Percentiles rank a stretch among this genome's conserved stretches.
Evolutionary conservation across 169 alveolate genomes (phyloP).

Genomic region (Eimeria sp.): DNA sequence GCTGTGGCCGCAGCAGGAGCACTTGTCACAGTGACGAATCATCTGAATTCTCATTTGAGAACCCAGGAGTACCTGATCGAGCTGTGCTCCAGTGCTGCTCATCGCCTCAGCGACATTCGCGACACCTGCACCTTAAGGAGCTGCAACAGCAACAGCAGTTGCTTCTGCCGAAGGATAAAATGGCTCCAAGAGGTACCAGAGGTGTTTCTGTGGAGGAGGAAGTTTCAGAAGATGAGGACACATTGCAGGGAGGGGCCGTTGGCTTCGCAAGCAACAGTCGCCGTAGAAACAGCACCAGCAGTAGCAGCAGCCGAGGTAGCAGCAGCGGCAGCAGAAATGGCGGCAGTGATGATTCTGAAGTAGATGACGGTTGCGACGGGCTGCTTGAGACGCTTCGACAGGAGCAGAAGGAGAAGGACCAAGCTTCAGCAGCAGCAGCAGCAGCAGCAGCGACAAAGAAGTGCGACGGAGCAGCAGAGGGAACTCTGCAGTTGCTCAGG

Average conservation of each 20-base stretch:
- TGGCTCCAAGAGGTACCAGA: neutral
- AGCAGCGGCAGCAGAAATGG: constrained; percentile 14
- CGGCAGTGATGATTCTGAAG: neutral
- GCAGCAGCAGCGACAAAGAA: neutral
- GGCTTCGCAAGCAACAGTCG: neutral
- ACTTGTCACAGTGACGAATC: neutral
- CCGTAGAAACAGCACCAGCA: neutral
- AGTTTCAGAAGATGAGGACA: neutral
- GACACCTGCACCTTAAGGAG: neutral
- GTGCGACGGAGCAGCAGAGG: constrained; percentile 49
- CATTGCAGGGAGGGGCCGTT: neutral
- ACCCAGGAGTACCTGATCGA: neutral
- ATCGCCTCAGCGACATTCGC: neutral
- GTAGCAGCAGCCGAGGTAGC: too few species aligned
- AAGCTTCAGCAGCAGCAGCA: too few species aligned
- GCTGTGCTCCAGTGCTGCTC: neutral
- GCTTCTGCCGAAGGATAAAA: neutral
- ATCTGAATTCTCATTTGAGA: neutral
- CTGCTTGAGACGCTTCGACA: constrained; percentile 5
- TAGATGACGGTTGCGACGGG: constrained; percentile 7
- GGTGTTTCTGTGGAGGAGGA: neutral
- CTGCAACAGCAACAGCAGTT: neutral
- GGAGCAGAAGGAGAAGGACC: neutral
- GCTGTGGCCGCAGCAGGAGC: neutral
- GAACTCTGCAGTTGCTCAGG: constrained; percentile 40